Conservation (phyloP, 2,329 filamentous ascomycete species). For the Nigrospora sphaerica region DNA sequence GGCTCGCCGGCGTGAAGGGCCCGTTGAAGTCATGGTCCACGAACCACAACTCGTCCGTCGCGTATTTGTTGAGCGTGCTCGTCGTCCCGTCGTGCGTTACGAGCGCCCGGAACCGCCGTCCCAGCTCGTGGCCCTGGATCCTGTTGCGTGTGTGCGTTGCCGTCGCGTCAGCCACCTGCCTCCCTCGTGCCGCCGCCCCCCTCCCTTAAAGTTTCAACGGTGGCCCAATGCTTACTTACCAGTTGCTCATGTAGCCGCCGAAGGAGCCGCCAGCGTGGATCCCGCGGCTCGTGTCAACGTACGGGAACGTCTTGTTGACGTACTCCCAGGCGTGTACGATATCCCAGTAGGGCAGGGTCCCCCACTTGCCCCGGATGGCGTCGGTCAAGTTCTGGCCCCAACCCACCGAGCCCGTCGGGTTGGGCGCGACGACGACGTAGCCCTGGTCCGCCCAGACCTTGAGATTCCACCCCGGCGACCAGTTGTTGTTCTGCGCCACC, state of each 20-base stretch:
- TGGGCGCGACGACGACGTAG: constrained; percentile 47
- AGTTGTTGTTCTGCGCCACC: constrained; percentile 42
- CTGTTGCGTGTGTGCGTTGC: constrained; percentile 12
- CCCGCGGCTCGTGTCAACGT: constrained; percentile 41
- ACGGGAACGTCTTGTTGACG: constrained; percentile 41
- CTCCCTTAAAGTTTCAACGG: background rate
- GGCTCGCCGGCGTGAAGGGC: constrained; percentile 33
- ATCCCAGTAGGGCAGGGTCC: constrained; percentile 45
- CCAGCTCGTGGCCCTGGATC: constrained; percentile 46
- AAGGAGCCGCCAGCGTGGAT: constrained; percentile 47
- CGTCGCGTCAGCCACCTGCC: background rate
- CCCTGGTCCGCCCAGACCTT: constrained; percentile 49
- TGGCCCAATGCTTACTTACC: constrained; percentile 14
- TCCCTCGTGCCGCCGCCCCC: no score
- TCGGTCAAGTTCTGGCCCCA: constrained; percentile 48
- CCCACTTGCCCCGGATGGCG: constrained; percentile 41
- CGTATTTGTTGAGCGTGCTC: constrained; percentile 24
- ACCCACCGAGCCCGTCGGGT: constrained; percentile 45
- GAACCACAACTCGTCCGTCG: constrained; percentile 27
- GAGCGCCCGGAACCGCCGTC: constrained; percentile 48
- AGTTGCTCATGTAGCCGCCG: constrained; percentile 52
- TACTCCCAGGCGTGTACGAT: constrained; percentile 45
- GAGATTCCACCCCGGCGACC: constrained; percentile 47
- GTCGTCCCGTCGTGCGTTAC: constrained; percentile 45
- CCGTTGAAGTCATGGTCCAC: constrained; percentile 39